Evolutionary conservation across 495 filamentous ascomycete genomes (phyloP).

Genomic region (Cladorrhinum samala): DNA sequence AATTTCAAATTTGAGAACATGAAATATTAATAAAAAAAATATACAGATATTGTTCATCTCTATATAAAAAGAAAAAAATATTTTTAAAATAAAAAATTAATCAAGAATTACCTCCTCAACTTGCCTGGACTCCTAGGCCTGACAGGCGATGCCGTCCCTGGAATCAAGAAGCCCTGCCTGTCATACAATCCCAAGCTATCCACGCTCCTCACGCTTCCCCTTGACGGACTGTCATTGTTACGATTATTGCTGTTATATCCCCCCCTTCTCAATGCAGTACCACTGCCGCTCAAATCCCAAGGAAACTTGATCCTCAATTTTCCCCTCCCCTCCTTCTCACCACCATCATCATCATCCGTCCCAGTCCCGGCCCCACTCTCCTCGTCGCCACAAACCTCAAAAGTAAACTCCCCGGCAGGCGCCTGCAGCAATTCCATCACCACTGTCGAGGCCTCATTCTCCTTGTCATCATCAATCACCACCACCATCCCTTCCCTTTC

Average conservation of each 20-base stretch:
- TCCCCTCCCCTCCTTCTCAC: not conserved
- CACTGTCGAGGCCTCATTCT: not conserved
- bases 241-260: no score
- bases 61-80: no score
- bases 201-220: conserved; percentile 8
- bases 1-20: no score
- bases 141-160: conserved; percentile 7
- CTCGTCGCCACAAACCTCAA: not conserved
- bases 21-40: no score
- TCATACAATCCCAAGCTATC: conserved; percentile 20
- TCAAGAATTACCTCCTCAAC: no score
- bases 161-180: conserved; percentile 18
- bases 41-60: no score
- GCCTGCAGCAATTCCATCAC: not conserved
- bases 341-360: not conserved
- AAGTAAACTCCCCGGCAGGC: not conserved
- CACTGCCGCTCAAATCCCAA: no score
- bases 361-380: no score
- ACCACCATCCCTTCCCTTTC: not conserved
- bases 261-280: no score
- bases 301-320: not conserved
- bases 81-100: no score
- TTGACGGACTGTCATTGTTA: not conserved
- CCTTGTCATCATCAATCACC: not conserved
- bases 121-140: not conserved